phyloP scores from a whole-genome alignment of 176 grass and related monocot species.

The Carex myosuroides region DNA sequence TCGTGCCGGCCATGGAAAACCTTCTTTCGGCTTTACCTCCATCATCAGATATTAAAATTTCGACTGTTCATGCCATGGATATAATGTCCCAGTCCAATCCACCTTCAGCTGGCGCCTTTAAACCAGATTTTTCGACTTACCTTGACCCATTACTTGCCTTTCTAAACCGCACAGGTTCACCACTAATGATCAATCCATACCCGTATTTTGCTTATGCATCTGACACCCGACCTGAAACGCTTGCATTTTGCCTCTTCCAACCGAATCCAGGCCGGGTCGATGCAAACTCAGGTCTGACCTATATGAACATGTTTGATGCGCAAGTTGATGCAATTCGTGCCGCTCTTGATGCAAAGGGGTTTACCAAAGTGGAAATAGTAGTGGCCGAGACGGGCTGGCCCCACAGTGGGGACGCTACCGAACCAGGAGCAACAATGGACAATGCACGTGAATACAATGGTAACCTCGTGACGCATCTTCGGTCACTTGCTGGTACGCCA shows the following conservation, averaged over 20 bases:
- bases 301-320: conserved; percentile 99
- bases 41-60: conserved; percentile 67
- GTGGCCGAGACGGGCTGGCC: conserved; percentile 98
- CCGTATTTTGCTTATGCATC: conserved; percentile 86
- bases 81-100: conserved; percentile 75
- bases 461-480: conserved; percentile 79
- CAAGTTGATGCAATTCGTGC: conserved; percentile 85
- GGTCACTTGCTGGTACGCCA: conserved; percentile 64
- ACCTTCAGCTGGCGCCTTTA: conserved; percentile 78
- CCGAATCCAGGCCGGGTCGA: conserved; percentile 75
- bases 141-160: conserved; percentile 75
- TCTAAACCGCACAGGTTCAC: conserved; percentile 60
- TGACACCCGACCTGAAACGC: conserved; percentile 79
- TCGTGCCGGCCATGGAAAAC: conserved; percentile 93
- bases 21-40: conserved; percentile 68
- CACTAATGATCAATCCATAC: conserved; percentile 98
- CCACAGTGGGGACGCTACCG: conserved; percentile 63
- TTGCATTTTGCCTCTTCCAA: conserved; percentile 96
- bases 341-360: conserved; percentile 64
- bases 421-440: conserved; percentile 63
- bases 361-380: conserved; percentile 58
- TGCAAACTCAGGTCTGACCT: conserved; percentile 56
- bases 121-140: conserved; percentile 31
- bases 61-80: conserved; percentile 87
- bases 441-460: conserved; percentile 80